Conservation (phyloP, 495 filamentous ascomycete species). For the Beverwykella pulmonaria region DNA sequence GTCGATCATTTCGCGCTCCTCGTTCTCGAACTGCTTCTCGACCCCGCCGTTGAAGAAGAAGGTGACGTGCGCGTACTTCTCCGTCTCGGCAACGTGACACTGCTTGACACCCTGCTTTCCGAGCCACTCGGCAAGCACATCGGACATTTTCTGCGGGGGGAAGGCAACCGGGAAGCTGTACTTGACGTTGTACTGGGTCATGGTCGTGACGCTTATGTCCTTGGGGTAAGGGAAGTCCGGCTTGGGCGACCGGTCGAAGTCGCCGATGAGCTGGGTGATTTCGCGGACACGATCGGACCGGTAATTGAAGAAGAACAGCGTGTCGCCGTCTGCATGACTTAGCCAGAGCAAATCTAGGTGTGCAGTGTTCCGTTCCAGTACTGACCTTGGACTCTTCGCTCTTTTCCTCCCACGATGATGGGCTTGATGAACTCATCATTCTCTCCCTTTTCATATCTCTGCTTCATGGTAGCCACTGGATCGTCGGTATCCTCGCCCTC, state of each 20-base stretch:
- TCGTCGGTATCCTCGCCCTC: conserved; percentile 85
- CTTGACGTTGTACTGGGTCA: conserved; percentile 98
- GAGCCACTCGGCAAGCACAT: conserved; percentile 95
- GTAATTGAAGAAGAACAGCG: conserved; percentile 99
- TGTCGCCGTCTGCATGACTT: conserved; percentile 71
- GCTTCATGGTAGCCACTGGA: conserved; percentile 81
- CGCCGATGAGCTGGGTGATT: conserved; percentile 90
- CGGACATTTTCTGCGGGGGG: conserved; percentile 91
- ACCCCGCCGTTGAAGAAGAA: conserved; percentile 99
- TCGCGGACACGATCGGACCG: conserved; percentile 97
- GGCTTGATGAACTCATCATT: conserved; percentile 98
- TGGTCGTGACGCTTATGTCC: conserved; percentile 87
- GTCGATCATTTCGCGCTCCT: conserved; percentile 77
- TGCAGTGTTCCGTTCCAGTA: conserved; percentile 2
- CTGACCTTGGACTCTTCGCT: conserved; percentile 78
- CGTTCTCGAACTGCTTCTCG: conserved; percentile 91
- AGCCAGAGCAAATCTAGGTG: conserved; percentile 18
- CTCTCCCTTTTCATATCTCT: conserved; percentile 82
- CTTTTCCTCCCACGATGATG: conserved; percentile 88
- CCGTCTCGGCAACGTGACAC: conserved; percentile 95
- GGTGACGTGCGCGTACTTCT: conserved; percentile 99
- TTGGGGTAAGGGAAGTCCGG: conserved; percentile 95
- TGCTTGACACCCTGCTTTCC: conserved; percentile 84
- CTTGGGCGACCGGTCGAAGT: conserved; percentile 82
- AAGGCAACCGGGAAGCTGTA: conserved; percentile 94